Conservation (phyloP, 176 grass and related monocot species). For the Phyllostachys edulis region DNA sequence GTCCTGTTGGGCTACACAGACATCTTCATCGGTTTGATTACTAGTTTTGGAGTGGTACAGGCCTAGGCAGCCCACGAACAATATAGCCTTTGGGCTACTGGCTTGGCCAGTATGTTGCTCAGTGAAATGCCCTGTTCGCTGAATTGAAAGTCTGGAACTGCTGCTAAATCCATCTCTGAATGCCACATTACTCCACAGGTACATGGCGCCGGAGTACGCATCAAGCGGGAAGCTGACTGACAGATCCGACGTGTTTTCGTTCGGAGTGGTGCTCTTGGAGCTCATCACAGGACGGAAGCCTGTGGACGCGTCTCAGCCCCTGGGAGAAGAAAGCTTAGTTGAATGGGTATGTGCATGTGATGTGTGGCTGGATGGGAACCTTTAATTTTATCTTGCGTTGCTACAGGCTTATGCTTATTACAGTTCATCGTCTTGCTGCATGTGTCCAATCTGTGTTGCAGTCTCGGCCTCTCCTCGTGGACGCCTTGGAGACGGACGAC, state of each 20-base stretch:
- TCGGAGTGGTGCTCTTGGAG: slow-evolving; percentile 92
- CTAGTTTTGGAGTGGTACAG: too few species aligned
- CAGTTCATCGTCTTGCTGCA: not conserved
- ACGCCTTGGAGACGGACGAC: slow-evolving; percentile 54
- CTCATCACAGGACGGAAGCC: slow-evolving; percentile 88
- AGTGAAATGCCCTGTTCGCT: not conserved
- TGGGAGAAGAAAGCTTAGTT: slow-evolving; percentile 80
- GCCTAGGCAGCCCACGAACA: not conserved
- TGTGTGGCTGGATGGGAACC: not conserved
- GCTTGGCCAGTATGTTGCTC: not conserved
- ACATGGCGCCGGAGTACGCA: slow-evolving; percentile 88
- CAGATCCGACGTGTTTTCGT: slow-evolving; percentile 92
- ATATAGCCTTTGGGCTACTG: not conserved
- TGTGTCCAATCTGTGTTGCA: not conserved
- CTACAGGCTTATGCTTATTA: too few species aligned
- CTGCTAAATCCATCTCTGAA: not conserved
- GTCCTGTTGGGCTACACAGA: not conserved
- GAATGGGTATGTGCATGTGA: slow-evolving; percentile 54
- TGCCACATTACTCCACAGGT: slow-evolving; percentile 31
- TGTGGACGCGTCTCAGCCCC: slow-evolving; percentile 64
- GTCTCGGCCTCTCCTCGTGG: slow-evolving; percentile 64
- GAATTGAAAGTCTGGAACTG: not conserved
- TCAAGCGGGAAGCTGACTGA: slow-evolving; percentile 78
- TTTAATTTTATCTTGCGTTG: not conserved
- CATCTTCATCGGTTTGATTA: not conserved